A percentile compares a stretch with the other conserved stretches of the same genome.
Conservation (phyloP, 805 yeast species). For the Suhomyces xylopsoci region DNA sequence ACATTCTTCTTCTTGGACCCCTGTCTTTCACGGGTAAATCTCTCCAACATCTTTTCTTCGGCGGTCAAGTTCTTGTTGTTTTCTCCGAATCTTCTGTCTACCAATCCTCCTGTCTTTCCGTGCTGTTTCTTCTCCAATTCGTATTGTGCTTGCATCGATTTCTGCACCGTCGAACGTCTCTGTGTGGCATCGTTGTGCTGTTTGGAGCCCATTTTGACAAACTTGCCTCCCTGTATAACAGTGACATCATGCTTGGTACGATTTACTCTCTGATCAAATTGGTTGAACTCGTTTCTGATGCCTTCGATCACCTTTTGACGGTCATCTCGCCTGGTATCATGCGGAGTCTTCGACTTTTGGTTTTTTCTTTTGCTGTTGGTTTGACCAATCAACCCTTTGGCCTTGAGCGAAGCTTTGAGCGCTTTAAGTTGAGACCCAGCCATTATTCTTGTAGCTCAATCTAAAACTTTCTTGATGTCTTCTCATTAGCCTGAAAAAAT, state of each 20-base stretch:
- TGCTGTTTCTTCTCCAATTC: slow-evolving; percentile 60
- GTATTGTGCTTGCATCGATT: slow-evolving; percentile 53
- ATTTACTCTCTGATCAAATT: slow-evolving; percentile 77
- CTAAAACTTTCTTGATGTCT: not conserved
- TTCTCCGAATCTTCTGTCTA: slow-evolving; percentile 93
- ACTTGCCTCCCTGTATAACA: slow-evolving; percentile 39
- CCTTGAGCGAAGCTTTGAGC: slow-evolving; percentile 71
- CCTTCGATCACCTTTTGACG: slow-evolving; percentile 49
- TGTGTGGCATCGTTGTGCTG: slow-evolving; percentile 34
- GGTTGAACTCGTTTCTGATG: slow-evolving; percentile 83
- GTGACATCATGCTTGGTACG: slow-evolving; percentile 58
- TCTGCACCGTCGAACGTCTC: slow-evolving; percentile 35
- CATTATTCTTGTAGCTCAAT: slow-evolving; percentile 36
- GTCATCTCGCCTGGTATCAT: slow-evolving; percentile 70
- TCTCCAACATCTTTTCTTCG: slow-evolving; percentile 92
- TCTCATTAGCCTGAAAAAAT: slow-evolving; percentile 1
- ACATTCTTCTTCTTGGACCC: slow-evolving; percentile 51
- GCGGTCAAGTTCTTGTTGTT: slow-evolving; percentile 62
- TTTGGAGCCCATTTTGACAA: slow-evolving; percentile 42
- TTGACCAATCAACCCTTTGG: slow-evolving; percentile 84
- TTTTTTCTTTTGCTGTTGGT: slow-evolving; percentile 62
- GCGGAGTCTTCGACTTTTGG: slow-evolving; percentile 47
- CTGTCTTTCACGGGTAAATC: slow-evolving; percentile 89
- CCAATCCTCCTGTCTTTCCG: slow-evolving; percentile 72
- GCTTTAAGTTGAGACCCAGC: slow-evolving; percentile 87